Conservation (phyloP, 768 basidiomycete species). For the Amanita inopinata region DNA sequence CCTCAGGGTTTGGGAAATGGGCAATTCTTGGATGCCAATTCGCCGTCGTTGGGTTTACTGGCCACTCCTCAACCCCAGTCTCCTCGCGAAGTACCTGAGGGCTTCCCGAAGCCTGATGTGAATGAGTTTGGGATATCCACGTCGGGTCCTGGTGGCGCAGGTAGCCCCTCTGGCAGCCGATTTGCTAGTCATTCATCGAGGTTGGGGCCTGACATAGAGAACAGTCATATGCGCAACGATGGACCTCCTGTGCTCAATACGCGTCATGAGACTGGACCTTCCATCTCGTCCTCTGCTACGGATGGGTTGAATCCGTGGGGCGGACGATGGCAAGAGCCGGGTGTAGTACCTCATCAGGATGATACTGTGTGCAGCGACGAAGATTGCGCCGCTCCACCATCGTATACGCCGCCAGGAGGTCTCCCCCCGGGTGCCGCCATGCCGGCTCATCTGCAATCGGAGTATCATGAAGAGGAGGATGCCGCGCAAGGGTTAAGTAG, state of each 20-base stretch:
- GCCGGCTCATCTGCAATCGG: not conserved
- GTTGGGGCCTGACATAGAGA: slow-evolving; percentile 14
- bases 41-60: slow-evolving; percentile 6
- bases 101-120: slow-evolving; percentile 12
- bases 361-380: not conserved
- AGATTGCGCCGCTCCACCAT: slow-evolving; percentile 9
- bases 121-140: slow-evolving; percentile 36
- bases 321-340: not conserved
- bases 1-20: slow-evolving; percentile 20
- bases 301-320: slow-evolving; percentile 18
- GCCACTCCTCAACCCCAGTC: slow-evolving; percentile 12
- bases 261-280: slow-evolving; percentile 18
- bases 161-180: slow-evolving; percentile 38
- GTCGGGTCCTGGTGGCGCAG: slow-evolving; percentile 14
- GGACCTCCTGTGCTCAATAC: slow-evolving; percentile 19
- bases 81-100: slow-evolving; percentile 8
- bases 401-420: slow-evolving; percentile 16
- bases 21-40: slow-evolving; percentile 19
- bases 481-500: slow-evolving; percentile 32
- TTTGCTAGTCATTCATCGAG: slow-evolving; percentile 59
- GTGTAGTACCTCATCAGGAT: too few relatives aligned
- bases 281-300: slow-evolving; percentile 28
- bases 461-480: not conserved
- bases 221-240: slow-evolving; percentile 17
- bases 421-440: not conserved